A percentile compares a stretch with the other conserved stretches of the same genome.
These are phyloP conservation scores for Stachybotrys chlorohalonatus DNA, from an alignment of 2,329 filamentous ascomycete species.

Conservation along the genomic window DNA sequence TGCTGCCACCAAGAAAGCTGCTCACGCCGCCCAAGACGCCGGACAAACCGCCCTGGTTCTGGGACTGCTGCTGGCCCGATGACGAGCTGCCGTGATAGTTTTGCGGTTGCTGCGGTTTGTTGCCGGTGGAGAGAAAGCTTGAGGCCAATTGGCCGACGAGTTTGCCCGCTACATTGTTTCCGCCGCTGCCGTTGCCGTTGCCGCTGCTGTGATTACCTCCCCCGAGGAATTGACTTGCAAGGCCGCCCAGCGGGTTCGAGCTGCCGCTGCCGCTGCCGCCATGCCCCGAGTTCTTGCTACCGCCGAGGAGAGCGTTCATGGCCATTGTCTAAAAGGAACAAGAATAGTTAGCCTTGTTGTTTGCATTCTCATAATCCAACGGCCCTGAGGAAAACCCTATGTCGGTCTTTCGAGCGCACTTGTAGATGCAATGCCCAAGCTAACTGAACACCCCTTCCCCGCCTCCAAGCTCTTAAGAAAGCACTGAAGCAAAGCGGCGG, in stretches of 20 bases:
- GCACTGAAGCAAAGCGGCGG: constrained; percentile 3
- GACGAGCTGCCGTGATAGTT: constrained; percentile 41
- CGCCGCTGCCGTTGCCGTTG: constrained; percentile 25
- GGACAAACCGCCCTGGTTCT: constrained; percentile 38
- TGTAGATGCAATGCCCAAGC: too few species aligned
- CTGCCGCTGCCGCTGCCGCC: constrained; percentile 19
- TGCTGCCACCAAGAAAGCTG: constrained; percentile 42
- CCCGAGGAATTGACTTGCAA: constrained; percentile 36
- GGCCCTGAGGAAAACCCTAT: too few species aligned
- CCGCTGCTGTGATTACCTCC: constrained; percentile 19
- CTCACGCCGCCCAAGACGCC: constrained; percentile 48
- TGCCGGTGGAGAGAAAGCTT: constrained; percentile 39
- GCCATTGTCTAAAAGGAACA: constrained; percentile 41
- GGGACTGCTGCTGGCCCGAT: constrained; percentile 21
- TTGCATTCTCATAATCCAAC: not conserved
- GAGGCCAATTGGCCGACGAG: constrained; percentile 48
- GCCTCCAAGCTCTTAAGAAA: not conserved
- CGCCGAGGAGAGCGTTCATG: constrained; percentile 48
- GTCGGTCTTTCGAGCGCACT: too few species aligned
- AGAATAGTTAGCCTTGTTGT: not conserved
- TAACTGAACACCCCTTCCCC: not conserved
- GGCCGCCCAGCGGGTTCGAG: constrained; percentile 29
- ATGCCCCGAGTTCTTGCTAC: constrained; percentile 27
- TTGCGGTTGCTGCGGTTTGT: constrained; percentile 35
- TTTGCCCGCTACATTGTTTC: constrained; percentile 38